Conservation (phyloP, 2,329 filamentous ascomycete genomes). For the Drechslerella coelobrocha region DNA sequence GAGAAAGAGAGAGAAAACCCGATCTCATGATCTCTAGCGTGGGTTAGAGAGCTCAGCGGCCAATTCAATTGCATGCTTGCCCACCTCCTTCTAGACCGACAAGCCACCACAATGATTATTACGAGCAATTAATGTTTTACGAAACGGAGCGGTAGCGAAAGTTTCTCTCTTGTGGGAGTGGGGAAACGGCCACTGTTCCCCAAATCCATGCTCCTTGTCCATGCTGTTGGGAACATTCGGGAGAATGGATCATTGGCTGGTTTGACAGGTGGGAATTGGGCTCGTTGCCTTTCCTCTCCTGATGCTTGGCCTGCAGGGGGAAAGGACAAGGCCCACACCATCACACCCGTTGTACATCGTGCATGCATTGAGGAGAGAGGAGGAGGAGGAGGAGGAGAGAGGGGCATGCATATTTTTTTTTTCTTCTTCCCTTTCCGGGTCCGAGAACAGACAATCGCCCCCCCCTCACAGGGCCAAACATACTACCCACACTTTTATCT, state of each 20-base stretch:
- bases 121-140: constrained; percentile 38
- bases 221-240: constrained; percentile 39
- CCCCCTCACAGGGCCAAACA: constrained; percentile 15
- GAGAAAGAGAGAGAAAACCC: no score
- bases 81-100: constrained; percentile 36
- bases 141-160: constrained; percentile 20
- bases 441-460: no score
- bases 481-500: constrained; percentile 16
- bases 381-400: constrained; percentile 9
- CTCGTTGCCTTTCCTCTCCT: constrained; percentile 47
- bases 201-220: constrained; percentile 14
- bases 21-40: background rate
- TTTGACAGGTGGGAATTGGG: constrained; percentile 49
- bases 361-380: no score
- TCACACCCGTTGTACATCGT: constrained; percentile 18
- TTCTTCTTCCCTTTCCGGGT: background rate
- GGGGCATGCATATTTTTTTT: constrained; percentile 11
- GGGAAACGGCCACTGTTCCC: constrained; percentile 42
- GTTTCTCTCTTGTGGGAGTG: constrained; percentile 18
- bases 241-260: constrained; percentile 45
- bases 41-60: background rate
- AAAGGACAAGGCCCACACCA: constrained; percentile 8
- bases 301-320: constrained; percentile 47
- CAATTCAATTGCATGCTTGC: background rate
- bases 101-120: constrained; percentile 41